Percentiles rank a stretch among this genome's conserved stretches.
phyloP scores from a whole-genome alignment of 2,329 filamentous ascomycete genomes.

The Neonectria hederae region DNA sequence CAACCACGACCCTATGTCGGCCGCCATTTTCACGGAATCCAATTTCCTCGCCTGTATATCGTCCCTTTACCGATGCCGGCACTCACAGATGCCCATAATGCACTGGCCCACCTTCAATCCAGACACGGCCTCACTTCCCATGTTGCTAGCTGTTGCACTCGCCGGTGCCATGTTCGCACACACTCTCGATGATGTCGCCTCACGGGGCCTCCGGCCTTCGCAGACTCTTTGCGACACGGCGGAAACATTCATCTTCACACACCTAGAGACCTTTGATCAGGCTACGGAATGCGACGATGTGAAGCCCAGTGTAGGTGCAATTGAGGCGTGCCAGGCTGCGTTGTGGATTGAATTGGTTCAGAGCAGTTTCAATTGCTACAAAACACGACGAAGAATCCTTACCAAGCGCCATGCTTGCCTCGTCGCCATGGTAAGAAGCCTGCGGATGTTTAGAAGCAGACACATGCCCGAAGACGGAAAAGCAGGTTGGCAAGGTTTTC shows the following conservation, averaged over 20 bases:
- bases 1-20: background rate
- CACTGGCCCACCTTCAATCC: slow-evolving; percentile 35
- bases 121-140: slow-evolving; percentile 9
- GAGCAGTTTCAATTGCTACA: slow-evolving; percentile 7
- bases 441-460: slow-evolving; percentile 1
- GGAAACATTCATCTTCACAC: slow-evolving; percentile 27
- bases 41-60: slow-evolving; percentile 22
- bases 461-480: background rate
- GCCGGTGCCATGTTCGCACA: slow-evolving; percentile 17
- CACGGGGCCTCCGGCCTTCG: background rate
- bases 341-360: slow-evolving; percentile 21
- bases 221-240: slow-evolving; percentile 7
- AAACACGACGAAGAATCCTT: slow-evolving; percentile 19
- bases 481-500: slow-evolving; percentile 17
- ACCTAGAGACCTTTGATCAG: slow-evolving; percentile 4
- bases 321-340: slow-evolving; percentile 27
- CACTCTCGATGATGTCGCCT: background rate
- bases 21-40: background rate
- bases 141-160: slow-evolving; percentile 15
- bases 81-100: slow-evolving; percentile 18
- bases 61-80: slow-evolving; percentile 15
- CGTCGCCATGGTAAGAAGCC: slow-evolving; percentile 9
- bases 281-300: rapidly evolving
- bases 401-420: slow-evolving; percentile 16
- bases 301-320: background rate